A percentile compares a stretch with the other conserved stretches of the same genome.
Evolutionary conservation across 2,329 filamentous ascomycete genomes (phyloP).

Genomic region (Paraphaeosphaeria minitans): DNA sequence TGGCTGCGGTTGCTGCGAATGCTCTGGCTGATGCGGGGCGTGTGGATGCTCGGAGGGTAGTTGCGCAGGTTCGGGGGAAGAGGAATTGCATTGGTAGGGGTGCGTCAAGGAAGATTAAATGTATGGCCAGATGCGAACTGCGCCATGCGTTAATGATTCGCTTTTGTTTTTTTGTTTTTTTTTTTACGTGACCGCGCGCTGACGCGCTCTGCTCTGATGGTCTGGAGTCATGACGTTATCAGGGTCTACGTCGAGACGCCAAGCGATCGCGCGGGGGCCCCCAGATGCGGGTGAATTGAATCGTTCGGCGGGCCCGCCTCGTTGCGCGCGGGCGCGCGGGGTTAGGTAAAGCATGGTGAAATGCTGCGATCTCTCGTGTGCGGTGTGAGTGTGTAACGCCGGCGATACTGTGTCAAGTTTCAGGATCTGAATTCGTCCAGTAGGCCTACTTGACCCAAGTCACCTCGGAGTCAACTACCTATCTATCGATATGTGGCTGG

Average conservation of each 20-base stretch:
- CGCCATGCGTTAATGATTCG: neutral
- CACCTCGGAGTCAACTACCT: no score
- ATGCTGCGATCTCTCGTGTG: no score
- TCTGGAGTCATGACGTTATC: constrained; percentile 1
- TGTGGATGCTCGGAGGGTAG: constrained; percentile 17
- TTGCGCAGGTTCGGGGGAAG: constrained; percentile 10
- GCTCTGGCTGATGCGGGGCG: constrained; percentile 21
- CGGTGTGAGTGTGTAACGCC: no score
- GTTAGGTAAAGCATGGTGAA: no score
- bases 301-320: neutral
- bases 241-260: neutral
- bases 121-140: neutral
- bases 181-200: neutral
- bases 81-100: constrained; percentile 20
- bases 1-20: constrained; percentile 30
- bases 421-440: no score
- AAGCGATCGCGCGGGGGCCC: neutral
- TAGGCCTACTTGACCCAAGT: no score
- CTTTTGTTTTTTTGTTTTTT: neutral
- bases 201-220: neutral
- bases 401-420: no score
- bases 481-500: no score
- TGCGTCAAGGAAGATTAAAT: neutral
- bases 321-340: no score
- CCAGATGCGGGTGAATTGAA: neutral